These are phyloP conservation scores for Lactarius tabidus DNA, from an alignment of 768 basidiomycete genomes.

Conservation along the genomic window DNA sequence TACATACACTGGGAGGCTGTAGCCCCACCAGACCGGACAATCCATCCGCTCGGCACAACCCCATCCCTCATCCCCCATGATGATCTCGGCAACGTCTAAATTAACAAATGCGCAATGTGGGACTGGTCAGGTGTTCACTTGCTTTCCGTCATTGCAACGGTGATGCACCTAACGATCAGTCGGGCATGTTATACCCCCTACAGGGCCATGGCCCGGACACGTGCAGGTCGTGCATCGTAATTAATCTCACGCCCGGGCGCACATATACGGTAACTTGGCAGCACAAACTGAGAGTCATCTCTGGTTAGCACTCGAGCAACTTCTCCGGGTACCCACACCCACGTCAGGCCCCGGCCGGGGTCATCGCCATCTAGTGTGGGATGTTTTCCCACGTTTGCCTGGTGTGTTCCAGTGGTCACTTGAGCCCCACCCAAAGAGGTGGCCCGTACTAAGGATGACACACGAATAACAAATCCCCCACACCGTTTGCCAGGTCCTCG, in stretches of 20 bases:
- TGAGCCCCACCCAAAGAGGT: not conserved
- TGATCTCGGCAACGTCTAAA: conserved; percentile 15
- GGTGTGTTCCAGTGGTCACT: not conserved
- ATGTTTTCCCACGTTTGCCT: not conserved
- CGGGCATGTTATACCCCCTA: conserved; percentile 3
- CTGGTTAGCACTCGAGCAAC: conserved; percentile 1
- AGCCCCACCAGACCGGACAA: not conserved
- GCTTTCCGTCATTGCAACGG: not conserved
- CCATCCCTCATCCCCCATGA: not conserved
- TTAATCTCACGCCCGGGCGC: conserved; percentile 2
- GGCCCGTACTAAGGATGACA: not conserved
- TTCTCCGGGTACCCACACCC: not conserved
- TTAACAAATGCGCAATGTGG: conserved; percentile 4
- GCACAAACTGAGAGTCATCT: conserved; percentile 5
- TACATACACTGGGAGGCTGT: not conserved
- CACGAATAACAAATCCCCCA: conserved; percentile 5
- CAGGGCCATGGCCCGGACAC: conserved; percentile 9
- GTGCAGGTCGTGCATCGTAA: not conserved
- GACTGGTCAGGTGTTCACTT: conserved; percentile 10
- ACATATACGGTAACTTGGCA: conserved; percentile 1
- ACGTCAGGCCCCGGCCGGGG: conserved; percentile 5
- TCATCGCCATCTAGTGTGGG: conserved; percentile 1
- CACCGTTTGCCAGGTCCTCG: conserved; percentile 15
- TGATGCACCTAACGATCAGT: not conserved
- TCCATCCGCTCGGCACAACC: not conserved